Evolutionary conservation across 139 green algal genomes (phyloP), one percentile per base, ranked within the genome.

Genomic region (Chlorella sp.): DNA sequence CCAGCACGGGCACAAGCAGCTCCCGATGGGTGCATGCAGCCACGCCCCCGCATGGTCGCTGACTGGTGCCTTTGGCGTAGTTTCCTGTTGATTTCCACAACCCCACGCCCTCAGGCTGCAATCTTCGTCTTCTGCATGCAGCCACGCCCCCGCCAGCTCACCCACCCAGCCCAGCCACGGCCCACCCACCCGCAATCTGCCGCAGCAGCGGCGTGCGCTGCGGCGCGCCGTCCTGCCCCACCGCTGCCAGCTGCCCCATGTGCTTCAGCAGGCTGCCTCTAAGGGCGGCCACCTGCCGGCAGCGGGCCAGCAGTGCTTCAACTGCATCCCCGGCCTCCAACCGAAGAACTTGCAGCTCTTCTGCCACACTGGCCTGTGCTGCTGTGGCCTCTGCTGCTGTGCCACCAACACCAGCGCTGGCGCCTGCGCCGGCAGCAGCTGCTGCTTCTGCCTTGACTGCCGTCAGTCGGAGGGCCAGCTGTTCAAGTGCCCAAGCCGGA

Each of bases 311-410:
- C 34, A 91, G 87, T n/a, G 78, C 87, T 15, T 57, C 30, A 18
- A 75, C 75, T 4, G 87, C 87, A 30, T 88, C 78, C 11, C 78
- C 60, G 0, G 57, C 87, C 81, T 91, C 87, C 68, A 90, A 18
- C 79, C 26, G 87, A 3, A 90, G 5, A 0, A 5, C 40, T 32
- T 16, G 75, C 28, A 86, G 79, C 83, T 87, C 75, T 19, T 69
- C 57, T 21, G 34, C 84, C 18, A 9, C 53, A 16, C 0, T 28
- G 30, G 48, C 80, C 11, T 14, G 21, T 32, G 24, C 61, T 4
- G 26, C 61, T 57, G 83, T 37, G 4, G 15, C 34, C 11, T 71
- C 11, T 14, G n/a, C n/a, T n/a, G n/a, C n/a, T n/a, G n/a, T n/a
- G n/a, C n/a, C n/a, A n/a, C n/a, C n/a, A n/a, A 28, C 21, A 9